These are phyloP conservation scores for Isabelozyma gotoi DNA, from an alignment of 805 yeast species.

Conservation along the genomic window DNA sequence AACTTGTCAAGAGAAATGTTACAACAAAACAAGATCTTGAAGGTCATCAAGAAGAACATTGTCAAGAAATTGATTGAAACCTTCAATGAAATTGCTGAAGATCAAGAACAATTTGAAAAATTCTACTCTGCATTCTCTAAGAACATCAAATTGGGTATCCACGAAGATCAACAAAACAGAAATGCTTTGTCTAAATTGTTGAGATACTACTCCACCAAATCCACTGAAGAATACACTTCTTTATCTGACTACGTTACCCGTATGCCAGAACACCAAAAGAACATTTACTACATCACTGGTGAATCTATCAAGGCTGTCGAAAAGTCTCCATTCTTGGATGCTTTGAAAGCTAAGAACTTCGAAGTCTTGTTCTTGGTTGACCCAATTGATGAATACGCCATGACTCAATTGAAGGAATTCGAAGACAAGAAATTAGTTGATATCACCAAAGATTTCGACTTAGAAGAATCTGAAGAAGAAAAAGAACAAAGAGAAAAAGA, in stretches of 20 bases:
- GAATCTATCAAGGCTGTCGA: slow-evolving; percentile 96
- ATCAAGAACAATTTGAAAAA: slow-evolving; percentile 96
- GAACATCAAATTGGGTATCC: slow-evolving; percentile 98
- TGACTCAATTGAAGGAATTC: slow-evolving; percentile 98
- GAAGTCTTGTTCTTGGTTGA: slow-evolving; percentile 97
- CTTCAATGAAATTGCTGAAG: slow-evolving; percentile 99
- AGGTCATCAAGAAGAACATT: slow-evolving; percentile 98
- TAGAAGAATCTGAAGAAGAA: slow-evolving; percentile 98
- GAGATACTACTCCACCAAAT: slow-evolving; percentile 96
- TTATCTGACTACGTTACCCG: slow-evolving; percentile 96
- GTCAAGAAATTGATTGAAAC: slow-evolving; percentile 98
- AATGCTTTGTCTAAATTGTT: slow-evolving; percentile 89
- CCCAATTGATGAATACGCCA: slow-evolving; percentile 99
- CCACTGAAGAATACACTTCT: slow-evolving; percentile 90
- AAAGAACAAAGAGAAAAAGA: slow-evolving; percentile 92
- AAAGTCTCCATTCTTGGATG: slow-evolving; percentile 99
- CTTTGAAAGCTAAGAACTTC: slow-evolving; percentile 96
- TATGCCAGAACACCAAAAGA: slow-evolving; percentile 99
- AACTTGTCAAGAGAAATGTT: slow-evolving; percentile 99
- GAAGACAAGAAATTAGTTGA: slow-evolving; percentile 99
- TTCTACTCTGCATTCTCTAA: slow-evolving; percentile 97
- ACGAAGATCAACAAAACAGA: slow-evolving; percentile 99
- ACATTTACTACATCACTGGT: slow-evolving; percentile 99
- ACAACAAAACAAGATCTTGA: slow-evolving; percentile 99
- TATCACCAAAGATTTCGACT: slow-evolving; percentile 98